phyloP scores from a whole-genome alignment of 2,329 filamentous ascomycete species.

The Trichoderma oligosporum region DNA sequence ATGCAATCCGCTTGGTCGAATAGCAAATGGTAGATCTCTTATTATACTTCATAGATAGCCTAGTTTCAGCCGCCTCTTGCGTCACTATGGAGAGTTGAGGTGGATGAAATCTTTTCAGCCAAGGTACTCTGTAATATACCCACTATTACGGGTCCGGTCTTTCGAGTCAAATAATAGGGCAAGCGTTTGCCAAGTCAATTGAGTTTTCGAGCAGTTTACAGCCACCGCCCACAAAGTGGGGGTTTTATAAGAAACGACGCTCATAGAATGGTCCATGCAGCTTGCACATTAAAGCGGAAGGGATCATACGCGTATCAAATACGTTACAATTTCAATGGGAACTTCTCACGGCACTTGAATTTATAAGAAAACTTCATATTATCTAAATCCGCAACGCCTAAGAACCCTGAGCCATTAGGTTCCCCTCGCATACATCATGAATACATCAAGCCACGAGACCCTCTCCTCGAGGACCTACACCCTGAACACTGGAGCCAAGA shows the following conservation, averaged over 20 bases:
- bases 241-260: conserved; percentile 7
- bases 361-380: not conserved
- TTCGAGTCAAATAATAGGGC: not conserved
- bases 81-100: not conserved
- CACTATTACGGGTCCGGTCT: not conserved
- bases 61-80: conserved; percentile 4
- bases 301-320: not conserved
- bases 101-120: conserved; percentile 1
- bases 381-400: too few relatives aligned
- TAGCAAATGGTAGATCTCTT: conserved; percentile 8
- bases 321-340: not conserved
- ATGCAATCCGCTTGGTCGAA: too few relatives aligned
- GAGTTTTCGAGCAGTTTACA: not conserved
- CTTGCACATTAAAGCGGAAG: not conserved
- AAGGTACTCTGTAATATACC: not conserved
- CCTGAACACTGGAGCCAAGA: conserved; percentile 73
- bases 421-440: too few relatives aligned
- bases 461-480: conserved; percentile 43
- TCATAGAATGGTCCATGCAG: not conserved
- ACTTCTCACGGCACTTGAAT: not conserved
- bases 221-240: not conserved
- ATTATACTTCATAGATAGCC: not conserved
- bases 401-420: too few relatives aligned
- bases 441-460: not conserved
- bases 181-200: not conserved